These are phyloP conservation scores for Amanita rimosa DNA, from an alignment of 768 basidiomycete genomes.

Conservation along the genomic window DNA sequence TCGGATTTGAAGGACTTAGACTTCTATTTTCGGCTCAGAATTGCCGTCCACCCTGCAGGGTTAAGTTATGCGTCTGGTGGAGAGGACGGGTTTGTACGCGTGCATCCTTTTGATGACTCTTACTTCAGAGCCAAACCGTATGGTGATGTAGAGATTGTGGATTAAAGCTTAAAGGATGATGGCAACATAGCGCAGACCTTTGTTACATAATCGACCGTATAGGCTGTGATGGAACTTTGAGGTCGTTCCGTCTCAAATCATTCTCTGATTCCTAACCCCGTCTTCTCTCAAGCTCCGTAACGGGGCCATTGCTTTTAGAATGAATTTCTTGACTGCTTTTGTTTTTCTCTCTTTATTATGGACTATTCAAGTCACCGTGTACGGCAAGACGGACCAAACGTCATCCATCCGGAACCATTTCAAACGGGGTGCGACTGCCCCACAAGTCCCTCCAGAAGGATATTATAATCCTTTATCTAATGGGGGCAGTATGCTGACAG, in stretches of 20 bases:
- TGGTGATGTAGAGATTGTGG: constrained; percentile 68
- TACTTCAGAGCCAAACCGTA: constrained; percentile 91
- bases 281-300: not conserved
- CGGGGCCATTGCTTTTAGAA: not conserved
- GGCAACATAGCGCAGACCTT: no score
- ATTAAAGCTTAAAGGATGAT: constrained; percentile 21
- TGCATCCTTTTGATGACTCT: constrained; percentile 89
- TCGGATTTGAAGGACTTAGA: not conserved
- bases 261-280: not conserved
- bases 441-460: constrained; percentile 38
- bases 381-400: not conserved
- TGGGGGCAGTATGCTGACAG: constrained; percentile 67
- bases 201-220: not conserved
- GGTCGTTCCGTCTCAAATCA: not conserved
- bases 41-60: constrained; percentile 87
- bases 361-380: not conserved
- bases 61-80: constrained; percentile 88
- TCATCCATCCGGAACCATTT: not conserved
- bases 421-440: constrained; percentile 7
- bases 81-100: constrained; percentile 91
- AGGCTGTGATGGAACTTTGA: no score
- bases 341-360: not conserved
- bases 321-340: constrained; percentile 11
- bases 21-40: constrained; percentile 31
- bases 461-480: constrained; percentile 44